Evolutionary conservation across 2,329 filamentous ascomycete species (phyloP), one percentile per base, ranked within the genome.

Genomic region (Neonectria punicea): DNA sequence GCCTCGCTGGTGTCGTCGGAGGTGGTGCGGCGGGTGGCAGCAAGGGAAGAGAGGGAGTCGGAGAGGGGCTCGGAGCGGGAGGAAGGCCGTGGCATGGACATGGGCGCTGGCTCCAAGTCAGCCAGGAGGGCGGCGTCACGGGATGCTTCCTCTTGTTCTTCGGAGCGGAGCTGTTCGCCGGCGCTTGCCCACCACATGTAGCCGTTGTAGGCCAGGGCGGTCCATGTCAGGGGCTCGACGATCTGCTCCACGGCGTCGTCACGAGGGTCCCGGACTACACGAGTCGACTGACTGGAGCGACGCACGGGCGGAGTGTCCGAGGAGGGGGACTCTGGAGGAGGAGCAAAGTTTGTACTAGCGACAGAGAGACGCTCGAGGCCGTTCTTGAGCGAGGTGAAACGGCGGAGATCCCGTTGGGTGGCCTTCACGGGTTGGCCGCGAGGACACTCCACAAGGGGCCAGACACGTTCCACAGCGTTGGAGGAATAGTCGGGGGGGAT

Each of bases 181-280:
- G 93, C 92, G 16, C 90, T 93, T 2, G 93, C 92, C 93, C 93
- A 96, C 93, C 93, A 96, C 87, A 95, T 93, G 81, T 95, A 94
- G 25, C 91, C 90, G 59, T 87, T 89, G 79, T 95, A 96, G 5
- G 93, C 93, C 28, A 95, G 86, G 1, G 91, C 89, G 1, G 91
- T 85, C 93, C 90, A 92, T 46, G 86, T 90, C 44, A 86, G 77
- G 2, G 89, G 89, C 73, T 92, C 89, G 30, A 90, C 82, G 47
- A 90, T 82, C 58, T 80, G 78, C 61, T 90, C 87, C 25, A 86
- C 80, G 8, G 81, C 82, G 39, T 87, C 83, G 53, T 85, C 83
- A 10, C 79, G 76, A 5, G 83, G 81, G 18, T 80, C 77, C 50
- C 69, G 74, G 22, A 78, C 68, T 1, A 74, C 60, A 13, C 70